Percentiles rank a stretch among this genome's conserved stretches.
Evolutionary conservation across 805 yeast species (phyloP).

Genomic region (Maudiozyma barnettii): DNA sequence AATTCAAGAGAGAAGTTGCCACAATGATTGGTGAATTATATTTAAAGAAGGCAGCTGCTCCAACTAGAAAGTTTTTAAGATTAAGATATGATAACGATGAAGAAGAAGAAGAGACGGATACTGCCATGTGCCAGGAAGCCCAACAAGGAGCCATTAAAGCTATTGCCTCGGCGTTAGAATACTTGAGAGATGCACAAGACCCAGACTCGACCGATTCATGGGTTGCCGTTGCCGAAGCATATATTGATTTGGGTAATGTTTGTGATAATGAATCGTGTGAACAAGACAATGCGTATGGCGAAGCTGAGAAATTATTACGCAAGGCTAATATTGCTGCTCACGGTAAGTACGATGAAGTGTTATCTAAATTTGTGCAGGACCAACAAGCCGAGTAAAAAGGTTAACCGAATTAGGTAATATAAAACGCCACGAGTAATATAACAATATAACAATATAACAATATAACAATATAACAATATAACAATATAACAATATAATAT

Average conservation of each 20-base stretch:
- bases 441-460: not conserved
- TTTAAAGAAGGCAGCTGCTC: slow-evolving; percentile 55
- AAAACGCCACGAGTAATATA: too few species aligned
- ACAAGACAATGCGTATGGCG: slow-evolving; percentile 55
- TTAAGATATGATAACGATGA: slow-evolving; percentile 39
- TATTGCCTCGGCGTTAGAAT: slow-evolving; percentile 45
- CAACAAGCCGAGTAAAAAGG: slow-evolving; percentile 1
- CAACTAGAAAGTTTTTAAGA: slow-evolving; percentile 44
- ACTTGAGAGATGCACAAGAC: slow-evolving; percentile 50
- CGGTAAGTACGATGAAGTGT: slow-evolving; percentile 58
- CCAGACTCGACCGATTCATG: slow-evolving; percentile 71
- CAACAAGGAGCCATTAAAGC: slow-evolving; percentile 40
- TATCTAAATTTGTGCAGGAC: slow-evolving; percentile 15
- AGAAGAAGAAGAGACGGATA: too few species aligned
- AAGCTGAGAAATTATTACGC: slow-evolving; percentile 59
- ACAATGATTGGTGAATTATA: slow-evolving; percentile 53
- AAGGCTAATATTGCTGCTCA: slow-evolving; percentile 75
- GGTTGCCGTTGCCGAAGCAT: slow-evolving; percentile 81
- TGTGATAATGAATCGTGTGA: slow-evolving; percentile 53
- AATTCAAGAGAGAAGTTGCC: slow-evolving; percentile 24
- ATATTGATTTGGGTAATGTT: slow-evolving; percentile 69
- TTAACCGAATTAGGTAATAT: too few species aligned
- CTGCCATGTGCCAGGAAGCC: slow-evolving; percentile 30
- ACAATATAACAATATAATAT: not conserved
- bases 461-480: not conserved